Evolutionary conservation across 257 asterid species (phyloP), one percentile per base, ranked within the genome.

Genomic region (Knoxia roxburghii): DNA sequence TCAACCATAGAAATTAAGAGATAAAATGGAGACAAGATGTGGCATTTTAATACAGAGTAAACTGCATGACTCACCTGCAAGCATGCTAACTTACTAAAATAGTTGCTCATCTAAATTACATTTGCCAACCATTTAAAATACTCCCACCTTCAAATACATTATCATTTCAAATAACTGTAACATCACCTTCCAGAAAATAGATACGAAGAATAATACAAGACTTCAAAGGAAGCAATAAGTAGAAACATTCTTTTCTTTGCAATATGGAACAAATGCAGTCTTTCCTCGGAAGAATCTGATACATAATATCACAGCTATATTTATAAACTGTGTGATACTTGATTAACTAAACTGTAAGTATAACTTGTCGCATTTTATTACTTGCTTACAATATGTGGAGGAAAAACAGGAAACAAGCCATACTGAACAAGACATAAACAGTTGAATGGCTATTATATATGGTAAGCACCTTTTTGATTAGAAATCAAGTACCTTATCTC

Each of bases 401-500:
- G 53, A 50, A 73, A 59, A 72, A 7, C 54, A 67, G 68, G 27
- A 65, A 41, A 52, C 64, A 27, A 68, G 57, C 67, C 80, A 76
- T 75, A 72, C 60, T 55, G 65, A 1, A 67, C 60, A 53, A 54
- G 68, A 65, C 58, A 61, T 49, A 50, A 62, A 62, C 24, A 39
- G 58, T 66, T 46, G 43, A 71, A 51, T 73, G 51, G 67, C 68
- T 70, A 68, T 80, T 78, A 83, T 77, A 84, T 75, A 75, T 70
- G 51, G 68, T 75, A 73, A 74, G 64, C 64, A 76, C 79, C 75
- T 68, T 74, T 80, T 79, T 81, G 77, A 77, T 82, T 70, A 75
- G 95, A 86, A 46, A 84, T 77, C 68, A 91, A 81, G 81, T 77
- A 69, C 86, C 84, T 91, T 68, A 91, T 80, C 90, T 86, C 93